These are phyloP conservation scores for Claviceps sp. DNA, from an alignment of 2,329 filamentous ascomycete species.

Conservation along the genomic window DNA sequence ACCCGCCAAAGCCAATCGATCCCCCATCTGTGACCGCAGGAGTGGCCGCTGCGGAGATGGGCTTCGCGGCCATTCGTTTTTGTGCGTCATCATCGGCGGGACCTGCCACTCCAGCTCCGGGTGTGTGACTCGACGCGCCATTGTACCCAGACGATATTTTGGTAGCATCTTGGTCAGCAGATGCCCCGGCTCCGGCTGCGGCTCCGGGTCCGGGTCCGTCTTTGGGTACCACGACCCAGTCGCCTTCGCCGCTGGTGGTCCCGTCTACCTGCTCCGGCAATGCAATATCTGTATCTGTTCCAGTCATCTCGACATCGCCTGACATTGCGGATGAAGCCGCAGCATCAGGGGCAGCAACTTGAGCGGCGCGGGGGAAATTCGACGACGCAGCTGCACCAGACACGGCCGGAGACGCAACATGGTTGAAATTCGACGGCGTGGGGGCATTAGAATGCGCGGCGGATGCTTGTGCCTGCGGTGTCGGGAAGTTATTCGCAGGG, in stretches of 20 bases:
- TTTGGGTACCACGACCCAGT: slow-evolving; percentile 66
- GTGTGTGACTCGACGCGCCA: background rate
- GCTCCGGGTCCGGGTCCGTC: slow-evolving; percentile 22
- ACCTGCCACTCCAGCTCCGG: background rate
- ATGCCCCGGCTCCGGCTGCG: slow-evolving; percentile 13
- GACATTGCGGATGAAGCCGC: slow-evolving; percentile 6
- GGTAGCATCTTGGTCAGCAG: slow-evolving; percentile 20
- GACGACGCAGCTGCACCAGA: background rate
- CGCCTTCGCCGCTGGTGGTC: slow-evolving; percentile 48
- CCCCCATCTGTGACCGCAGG: slow-evolving; percentile 28
- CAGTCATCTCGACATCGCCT: slow-evolving; percentile 37
- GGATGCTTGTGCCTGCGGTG: slow-evolving; percentile 46
- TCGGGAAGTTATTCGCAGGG: slow-evolving; percentile 45
- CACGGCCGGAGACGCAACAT: slow-evolving; percentile 30
- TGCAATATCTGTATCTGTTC: slow-evolving; percentile 28
- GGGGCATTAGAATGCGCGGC: slow-evolving; percentile 40
- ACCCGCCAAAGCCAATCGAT: slow-evolving; percentile 33
- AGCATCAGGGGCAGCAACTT: background rate
- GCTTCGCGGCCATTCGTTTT: slow-evolving; percentile 17
- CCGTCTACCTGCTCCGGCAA: slow-evolving; percentile 23
- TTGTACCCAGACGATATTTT: slow-evolving; percentile 4
- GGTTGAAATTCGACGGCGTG: slow-evolving; percentile 38
- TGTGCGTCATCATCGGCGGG: slow-evolving; percentile 1
- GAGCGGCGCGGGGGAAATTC: slow-evolving; percentile 3
- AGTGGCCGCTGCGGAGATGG: slow-evolving; percentile 29